A percentile compares a stretch with the other conserved stretches of the same genome.
Conservation (phyloP, 2,329 filamentous ascomycete species). For the Didymella arachidicola region DNA sequence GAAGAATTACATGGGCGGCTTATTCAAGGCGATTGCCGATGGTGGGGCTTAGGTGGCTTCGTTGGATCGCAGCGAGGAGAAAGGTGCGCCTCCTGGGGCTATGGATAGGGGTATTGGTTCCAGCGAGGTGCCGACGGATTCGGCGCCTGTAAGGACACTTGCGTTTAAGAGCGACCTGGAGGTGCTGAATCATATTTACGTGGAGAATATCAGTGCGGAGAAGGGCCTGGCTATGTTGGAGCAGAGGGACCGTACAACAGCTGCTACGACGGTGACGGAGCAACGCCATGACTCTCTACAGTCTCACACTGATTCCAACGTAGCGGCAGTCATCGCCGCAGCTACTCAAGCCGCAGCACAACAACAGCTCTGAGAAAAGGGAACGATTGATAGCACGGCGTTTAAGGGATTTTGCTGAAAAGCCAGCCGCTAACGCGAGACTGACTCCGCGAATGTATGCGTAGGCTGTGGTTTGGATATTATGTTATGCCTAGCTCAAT, state of each 20-base stretch:
- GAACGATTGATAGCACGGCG: slow-evolving; percentile 11
- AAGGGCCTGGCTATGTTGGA: not conserved
- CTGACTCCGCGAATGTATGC: not conserved
- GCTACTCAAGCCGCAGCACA: not conserved
- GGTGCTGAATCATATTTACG: not conserved
- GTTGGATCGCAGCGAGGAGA: not conserved
- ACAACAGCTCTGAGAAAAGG: not conserved
- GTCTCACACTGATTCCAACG: not conserved
- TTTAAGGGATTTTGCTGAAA: slow-evolving; percentile 8
- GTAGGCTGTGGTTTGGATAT: slow-evolving; percentile 6
- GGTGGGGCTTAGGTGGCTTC: slow-evolving; percentile 36
- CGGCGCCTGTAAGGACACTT: not conserved
- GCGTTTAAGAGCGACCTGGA: not conserved
- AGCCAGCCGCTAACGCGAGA: not conserved
- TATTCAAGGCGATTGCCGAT: slow-evolving; percentile 48
- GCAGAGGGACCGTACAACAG: not conserved
- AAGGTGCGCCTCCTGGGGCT: not conserved
- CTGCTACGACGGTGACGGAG: not conserved
- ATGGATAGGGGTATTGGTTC: not conserved
- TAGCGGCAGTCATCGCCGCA: not conserved
- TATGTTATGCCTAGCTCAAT: slow-evolving; percentile 12
- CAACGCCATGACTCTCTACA: not conserved
- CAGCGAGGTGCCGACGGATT: not conserved
- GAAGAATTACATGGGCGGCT: slow-evolving; percentile 48
- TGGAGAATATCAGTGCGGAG: not conserved